Conservation (phyloP, 2,329 filamentous ascomycete species). For the Dothistroma septosporum region DNA sequence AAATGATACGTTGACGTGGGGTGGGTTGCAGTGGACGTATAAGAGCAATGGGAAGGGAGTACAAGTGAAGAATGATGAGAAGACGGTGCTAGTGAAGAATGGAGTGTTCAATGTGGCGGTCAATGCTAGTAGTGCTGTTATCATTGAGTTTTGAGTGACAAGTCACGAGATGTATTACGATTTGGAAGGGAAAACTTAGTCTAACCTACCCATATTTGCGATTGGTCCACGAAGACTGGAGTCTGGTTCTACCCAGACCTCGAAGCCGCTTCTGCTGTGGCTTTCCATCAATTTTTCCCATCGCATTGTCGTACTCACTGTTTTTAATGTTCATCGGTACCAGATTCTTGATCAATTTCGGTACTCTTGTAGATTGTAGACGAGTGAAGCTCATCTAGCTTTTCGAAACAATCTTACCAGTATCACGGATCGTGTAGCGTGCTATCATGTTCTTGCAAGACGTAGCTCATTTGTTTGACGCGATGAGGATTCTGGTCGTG, state of each 20-base stretch:
- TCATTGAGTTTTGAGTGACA: background rate
- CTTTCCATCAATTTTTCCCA: background rate
- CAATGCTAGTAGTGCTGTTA: constrained; percentile 5
- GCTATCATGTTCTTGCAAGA: background rate
- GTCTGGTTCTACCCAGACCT: background rate
- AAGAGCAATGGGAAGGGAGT: constrained; percentile 3
- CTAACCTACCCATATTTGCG: background rate
- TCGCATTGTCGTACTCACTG: background rate
- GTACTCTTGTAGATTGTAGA: background rate
- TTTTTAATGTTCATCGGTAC: background rate
- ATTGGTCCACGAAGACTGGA: background rate
- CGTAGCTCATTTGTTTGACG: background rate
- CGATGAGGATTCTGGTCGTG: background rate
- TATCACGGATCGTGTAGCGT: background rate
- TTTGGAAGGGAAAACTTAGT: background rate
- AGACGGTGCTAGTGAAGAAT: constrained; percentile 5
- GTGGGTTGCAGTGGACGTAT: constrained; percentile 10
- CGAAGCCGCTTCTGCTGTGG: background rate
- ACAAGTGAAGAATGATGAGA: constrained; percentile 6
- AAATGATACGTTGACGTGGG: constrained; percentile 3
- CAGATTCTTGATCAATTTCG: background rate
- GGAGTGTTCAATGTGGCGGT: constrained; percentile 7
- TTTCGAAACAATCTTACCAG: background rate
- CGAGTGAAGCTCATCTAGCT: background rate
- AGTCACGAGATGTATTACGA: background rate